A percentile compares a stretch with the other conserved stretches of the same genome.
Evolutionary conservation across 371 early-diverging fungal species (phyloP).

Genomic region (Mortierella sp.): DNA sequence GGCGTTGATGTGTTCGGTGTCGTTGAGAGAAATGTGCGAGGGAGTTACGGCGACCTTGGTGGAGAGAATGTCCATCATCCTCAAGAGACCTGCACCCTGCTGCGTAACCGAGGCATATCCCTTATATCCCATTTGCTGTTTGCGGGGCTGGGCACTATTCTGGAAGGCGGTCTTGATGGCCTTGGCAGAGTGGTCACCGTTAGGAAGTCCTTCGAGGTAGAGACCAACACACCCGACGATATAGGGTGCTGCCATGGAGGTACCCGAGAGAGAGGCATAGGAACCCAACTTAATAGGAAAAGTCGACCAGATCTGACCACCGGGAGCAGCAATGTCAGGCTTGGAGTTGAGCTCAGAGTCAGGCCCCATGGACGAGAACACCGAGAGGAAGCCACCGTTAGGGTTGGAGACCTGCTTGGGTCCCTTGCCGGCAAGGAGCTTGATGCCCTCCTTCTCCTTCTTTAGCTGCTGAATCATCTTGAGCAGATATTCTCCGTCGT

Average conservation of each 20-base stretch:
- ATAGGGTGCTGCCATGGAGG: constrained; percentile 82
- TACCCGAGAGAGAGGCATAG: constrained; percentile 75
- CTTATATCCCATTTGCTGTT: constrained; percentile 55
- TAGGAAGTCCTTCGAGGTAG: constrained; percentile 59
- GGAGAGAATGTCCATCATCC: constrained; percentile 70
- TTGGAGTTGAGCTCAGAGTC: constrained; percentile 78
- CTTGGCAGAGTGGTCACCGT: constrained; percentile 23
- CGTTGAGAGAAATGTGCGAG: constrained; percentile 74
- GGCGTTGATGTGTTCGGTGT: constrained; percentile 62
- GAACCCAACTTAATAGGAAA: constrained; percentile 66
- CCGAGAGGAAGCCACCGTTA: constrained; percentile 65
- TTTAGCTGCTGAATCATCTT: constrained; percentile 20
- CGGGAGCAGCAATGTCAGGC: constrained; percentile 82
- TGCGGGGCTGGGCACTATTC: constrained; percentile 68
- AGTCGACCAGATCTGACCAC: constrained; percentile 83
- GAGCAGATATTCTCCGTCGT: constrained; percentile 60
- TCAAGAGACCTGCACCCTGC: constrained; percentile 85
- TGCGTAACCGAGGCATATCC: constrained; percentile 63
- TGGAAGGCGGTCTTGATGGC: constrained; percentile 59
- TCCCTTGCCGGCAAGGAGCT: constrained; percentile 26
- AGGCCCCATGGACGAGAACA: constrained; percentile 78
- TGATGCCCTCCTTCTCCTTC: constrained; percentile 38
- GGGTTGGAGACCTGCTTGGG: constrained; percentile 55
- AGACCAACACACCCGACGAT: constrained; percentile 79
- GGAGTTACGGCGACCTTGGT: constrained; percentile 69